These are phyloP conservation scores for Clarkia xantiana DNA, from an alignment of 345 rosid genomes.

Conservation along the genomic window DNA sequence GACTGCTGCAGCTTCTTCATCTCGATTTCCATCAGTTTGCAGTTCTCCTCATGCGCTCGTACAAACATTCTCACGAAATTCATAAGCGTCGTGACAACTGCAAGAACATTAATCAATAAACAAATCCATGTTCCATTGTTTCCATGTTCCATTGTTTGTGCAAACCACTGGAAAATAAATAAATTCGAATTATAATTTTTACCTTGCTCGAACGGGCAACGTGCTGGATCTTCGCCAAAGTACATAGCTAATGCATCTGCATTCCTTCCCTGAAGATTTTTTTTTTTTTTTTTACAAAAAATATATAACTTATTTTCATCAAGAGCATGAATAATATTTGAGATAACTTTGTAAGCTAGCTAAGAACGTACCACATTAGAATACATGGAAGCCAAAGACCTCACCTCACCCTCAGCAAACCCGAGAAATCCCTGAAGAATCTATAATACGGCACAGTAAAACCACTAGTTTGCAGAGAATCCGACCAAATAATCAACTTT, in stretches of 20 bases:
- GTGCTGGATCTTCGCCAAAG: slow-evolving; percentile 95
- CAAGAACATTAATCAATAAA: slow-evolving; percentile 7
- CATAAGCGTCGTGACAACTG: slow-evolving; percentile 64
- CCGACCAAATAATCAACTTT: no score
- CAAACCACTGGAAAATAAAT: background rate
- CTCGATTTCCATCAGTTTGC: slow-evolving; percentile 60
- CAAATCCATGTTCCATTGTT: background rate
- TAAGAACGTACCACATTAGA: slow-evolving; percentile 61
- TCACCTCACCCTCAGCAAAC: slow-evolving; percentile 74
- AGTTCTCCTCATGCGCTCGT: slow-evolving; percentile 66
- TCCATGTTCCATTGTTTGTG: no score
- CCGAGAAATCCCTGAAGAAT: slow-evolving; percentile 57
- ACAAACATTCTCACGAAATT: slow-evolving; percentile 69
- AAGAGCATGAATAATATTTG: no score
- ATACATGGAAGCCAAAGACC: slow-evolving; percentile 64
- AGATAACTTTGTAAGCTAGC: background rate
- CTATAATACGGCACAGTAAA: slow-evolving; percentile 18
- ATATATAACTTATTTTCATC: no score
- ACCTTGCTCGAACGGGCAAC: slow-evolving; percentile 94
- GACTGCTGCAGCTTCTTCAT: slow-evolving; percentile 26
- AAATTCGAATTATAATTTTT: background rate
- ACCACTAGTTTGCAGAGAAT: no score
- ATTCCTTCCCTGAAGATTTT: slow-evolving; percentile 49
- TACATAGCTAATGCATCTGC: slow-evolving; percentile 80
- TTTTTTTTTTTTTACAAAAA: no score